These are phyloP conservation scores for Botrytis aclada DNA, from an alignment of 2,329 filamentous ascomycete genomes.

Conservation along the genomic window DNA sequence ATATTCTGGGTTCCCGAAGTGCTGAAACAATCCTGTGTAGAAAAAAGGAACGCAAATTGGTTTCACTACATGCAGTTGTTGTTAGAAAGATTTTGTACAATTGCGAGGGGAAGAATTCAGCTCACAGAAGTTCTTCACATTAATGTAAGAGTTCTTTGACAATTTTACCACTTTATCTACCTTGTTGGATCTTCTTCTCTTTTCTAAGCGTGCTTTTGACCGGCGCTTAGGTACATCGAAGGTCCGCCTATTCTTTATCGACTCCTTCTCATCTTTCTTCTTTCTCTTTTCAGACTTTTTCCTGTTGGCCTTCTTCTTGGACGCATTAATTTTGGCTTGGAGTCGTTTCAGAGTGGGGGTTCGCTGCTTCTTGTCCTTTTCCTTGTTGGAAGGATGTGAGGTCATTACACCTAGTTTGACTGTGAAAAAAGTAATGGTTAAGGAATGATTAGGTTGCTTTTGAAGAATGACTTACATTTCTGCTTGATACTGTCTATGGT, in stretches of 20 bases:
- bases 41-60: background rate
- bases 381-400: background rate
- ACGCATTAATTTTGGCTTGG: background rate
- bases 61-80: background rate
- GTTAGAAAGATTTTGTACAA: background rate
- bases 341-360: rapidly evolving
- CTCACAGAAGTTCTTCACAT: background rate
- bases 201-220: background rate
- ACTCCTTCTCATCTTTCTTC: background rate
- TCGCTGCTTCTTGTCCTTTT: background rate
- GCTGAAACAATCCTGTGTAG: background rate
- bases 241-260: background rate
- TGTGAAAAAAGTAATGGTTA: background rate
- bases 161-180: background rate
- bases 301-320: background rate
- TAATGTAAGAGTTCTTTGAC: background rate
- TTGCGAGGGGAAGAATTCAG: background rate
- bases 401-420: background rate
- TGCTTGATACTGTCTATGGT: background rate
- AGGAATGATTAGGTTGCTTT: background rate
- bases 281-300: background rate
- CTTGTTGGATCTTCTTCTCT: background rate
- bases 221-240: background rate
- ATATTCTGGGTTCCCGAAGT: background rate
- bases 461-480: background rate